phyloP scores from a whole-genome alignment of 768 basidiomycete species.

The Agaricus blazei region DNA sequence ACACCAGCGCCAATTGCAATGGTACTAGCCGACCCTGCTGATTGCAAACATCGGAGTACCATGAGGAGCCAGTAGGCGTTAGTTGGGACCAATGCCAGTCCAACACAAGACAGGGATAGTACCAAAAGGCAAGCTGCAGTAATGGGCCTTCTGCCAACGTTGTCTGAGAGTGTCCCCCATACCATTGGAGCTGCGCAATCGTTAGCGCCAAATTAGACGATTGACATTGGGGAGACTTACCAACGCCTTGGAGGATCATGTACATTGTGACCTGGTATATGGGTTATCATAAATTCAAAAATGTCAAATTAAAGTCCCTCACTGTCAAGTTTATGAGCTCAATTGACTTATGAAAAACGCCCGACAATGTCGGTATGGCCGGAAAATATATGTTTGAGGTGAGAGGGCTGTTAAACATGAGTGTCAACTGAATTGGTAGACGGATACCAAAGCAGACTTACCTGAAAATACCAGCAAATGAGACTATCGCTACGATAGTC shows the following conservation, averaged over 20 bases:
- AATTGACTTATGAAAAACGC: constrained; percentile 56
- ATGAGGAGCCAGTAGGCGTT: constrained; percentile 74
- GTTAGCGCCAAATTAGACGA: not conserved
- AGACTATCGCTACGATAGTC: constrained; percentile 57
- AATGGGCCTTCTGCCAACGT: constrained; percentile 57
- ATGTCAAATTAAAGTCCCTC: not conserved
- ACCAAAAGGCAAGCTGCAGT: constrained; percentile 60
- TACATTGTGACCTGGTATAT: constrained; percentile 56
- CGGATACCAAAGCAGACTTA: constrained; percentile 12
- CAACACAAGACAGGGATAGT: constrained; percentile 62
- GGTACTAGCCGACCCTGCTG: constrained; percentile 74
- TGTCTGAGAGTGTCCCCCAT: constrained; percentile 71
- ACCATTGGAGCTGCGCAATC: constrained; percentile 48
- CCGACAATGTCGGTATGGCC: constrained; percentile 64
- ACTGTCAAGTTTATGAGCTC: constrained; percentile 80
- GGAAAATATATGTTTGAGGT: constrained; percentile 79
- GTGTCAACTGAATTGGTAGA: not conserved
- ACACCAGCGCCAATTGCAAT: constrained; percentile 76
- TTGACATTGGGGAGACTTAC: constrained; percentile 26
- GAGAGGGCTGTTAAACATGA: constrained; percentile 41
- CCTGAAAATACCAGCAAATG: constrained; percentile 64
- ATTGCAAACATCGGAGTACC: constrained; percentile 76
- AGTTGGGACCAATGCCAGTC: constrained; percentile 43
- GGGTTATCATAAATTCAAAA: not conserved
- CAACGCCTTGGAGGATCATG: constrained; percentile 62